Evolutionary conservation across 108 stramenopile genomes (phyloP), one percentile per base, ranked within the genome.

Genomic region (Skeletonema grethae): DNA sequence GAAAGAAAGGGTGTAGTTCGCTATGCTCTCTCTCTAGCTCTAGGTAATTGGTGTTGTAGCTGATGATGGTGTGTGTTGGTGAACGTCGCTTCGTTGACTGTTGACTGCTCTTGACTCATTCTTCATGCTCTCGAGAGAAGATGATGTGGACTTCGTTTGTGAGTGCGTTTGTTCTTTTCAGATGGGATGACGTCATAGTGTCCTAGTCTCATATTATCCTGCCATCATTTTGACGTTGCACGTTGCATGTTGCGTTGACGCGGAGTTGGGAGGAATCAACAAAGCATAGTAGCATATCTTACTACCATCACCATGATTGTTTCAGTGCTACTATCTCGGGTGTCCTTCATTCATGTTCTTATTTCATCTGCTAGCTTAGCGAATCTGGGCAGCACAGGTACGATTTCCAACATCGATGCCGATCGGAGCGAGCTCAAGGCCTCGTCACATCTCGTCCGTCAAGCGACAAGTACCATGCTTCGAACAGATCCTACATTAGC

Each of bases 401-500:
- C 22, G 20, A 53, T 2, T 22, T 15, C 41, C 41, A 22, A 53
- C 50, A 53, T 53, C 22, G 50, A 53, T 53, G 50, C 22, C 22
- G 22, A 22, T 53, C 20, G 8, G 5, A 9, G 8, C 4, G 7
- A 53, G 2, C 50, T 53, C 6, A 20, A 24, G 50, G 18, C 50
- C 50, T 53, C 59, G 13, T 59, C 73, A 1, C 12, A 4, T 13
- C 20, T 61, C 7, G 67, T 75, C 6, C 66, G 73, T 9, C 34
- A 45, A 32, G 57, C 13, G 0, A 41, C 59, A 12, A 45, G 43
- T 4, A 4, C 29, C 7, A 60, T 58, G 61, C 67, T 75, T 10
- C 18, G 18, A 13, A 43, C 55, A 16, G 71, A 78, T 41, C 64
- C 72, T 20, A 34, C 76, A 9, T 57, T 88, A 41, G 80, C 84